Percentiles rank a stretch among this genome's conserved stretches.
Evolutionary conservation across 2,329 filamentous ascomycete genomes (phyloP).

Genomic region (Leptographium procerum): DNA sequence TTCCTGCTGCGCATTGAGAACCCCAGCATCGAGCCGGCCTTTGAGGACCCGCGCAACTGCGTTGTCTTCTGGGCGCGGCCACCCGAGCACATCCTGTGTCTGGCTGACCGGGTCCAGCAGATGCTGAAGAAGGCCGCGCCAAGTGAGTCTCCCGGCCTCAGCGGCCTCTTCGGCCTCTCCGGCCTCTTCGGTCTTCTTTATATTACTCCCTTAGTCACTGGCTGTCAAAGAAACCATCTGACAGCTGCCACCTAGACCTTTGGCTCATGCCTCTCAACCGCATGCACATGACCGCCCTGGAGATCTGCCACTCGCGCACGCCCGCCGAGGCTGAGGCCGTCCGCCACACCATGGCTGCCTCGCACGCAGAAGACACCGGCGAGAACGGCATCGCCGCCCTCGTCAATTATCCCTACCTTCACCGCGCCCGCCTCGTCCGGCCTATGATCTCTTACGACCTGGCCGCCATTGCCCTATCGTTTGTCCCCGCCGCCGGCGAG

Average conservation of each 20-base stretch:
- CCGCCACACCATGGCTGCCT: constrained; percentile 36
- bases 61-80: constrained; percentile 84
- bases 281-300: constrained; percentile 77
- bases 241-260: constrained; percentile 22
- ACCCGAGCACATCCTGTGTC: constrained; percentile 53
- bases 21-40: constrained; percentile 52
- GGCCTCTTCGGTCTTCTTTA: background rate
- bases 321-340: constrained; percentile 54
- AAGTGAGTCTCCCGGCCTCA: constrained; percentile 53
- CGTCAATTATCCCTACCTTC: constrained; percentile 46
- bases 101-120: constrained; percentile 60
- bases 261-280: constrained; percentile 76
- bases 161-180: background rate
- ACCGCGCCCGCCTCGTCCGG: constrained; percentile 67
- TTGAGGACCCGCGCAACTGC: constrained; percentile 66
- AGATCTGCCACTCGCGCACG: constrained; percentile 72
- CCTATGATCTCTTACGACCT: constrained; percentile 77
- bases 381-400: constrained; percentile 43
- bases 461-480: constrained; percentile 76
- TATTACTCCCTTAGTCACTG: no score
- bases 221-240: no score
- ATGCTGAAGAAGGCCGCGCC: constrained; percentile 54
- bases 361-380: background rate
- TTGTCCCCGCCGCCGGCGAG: constrained; percentile 67
- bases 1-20: constrained; percentile 61